Base-by-base conservation (phyloP, 176 grass and related monocot species). In the Neostapfia colusana region DNA sequence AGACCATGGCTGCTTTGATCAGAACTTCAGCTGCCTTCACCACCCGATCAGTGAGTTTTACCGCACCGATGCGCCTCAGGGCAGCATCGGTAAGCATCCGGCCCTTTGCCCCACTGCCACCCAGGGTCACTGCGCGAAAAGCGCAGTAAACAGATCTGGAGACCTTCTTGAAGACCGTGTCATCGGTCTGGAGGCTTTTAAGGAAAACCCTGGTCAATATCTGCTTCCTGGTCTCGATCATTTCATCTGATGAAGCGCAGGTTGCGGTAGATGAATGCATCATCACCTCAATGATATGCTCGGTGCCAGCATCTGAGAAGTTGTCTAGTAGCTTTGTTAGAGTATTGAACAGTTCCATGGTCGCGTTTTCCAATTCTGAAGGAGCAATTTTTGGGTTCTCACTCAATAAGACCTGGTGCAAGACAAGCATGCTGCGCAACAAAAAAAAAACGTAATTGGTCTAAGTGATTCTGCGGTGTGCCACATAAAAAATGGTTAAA, bases 161-260 rank as follows among this genome's bases (percentile, higher is more conserved):
- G 15, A 98, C 91, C 83, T 80, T 94, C 71, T 50, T 77, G 64
- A 98, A 92, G 42, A 98, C 59, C 0, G 72, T 35, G 72, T 94
- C 95, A 4, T 74, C 77, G 0, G 84, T 86, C 77, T 94, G 95
- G 37, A 98, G 82, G 79, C 91, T 98, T 26, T 78, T 99, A n/a
- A 87, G 72, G 70, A 99, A 88, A 65, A 99, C 72, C 77, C 95
- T 81, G 46, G 72, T 67, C 60, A 99, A 74, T 8, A 94, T 90
- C 61, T 95, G 80, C 73, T 84, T 99, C 55, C 84, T 92, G 41
- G 9, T 41, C 60, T 88, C 63, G 4, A 84, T 46, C 14, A 27
- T 69, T 83, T 82, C 69, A 24, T 84, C 73, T 7, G 81, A 85
- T 23, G 63, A 58, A 36, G 84, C 43, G 44, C 25, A 10, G 2